A percentile compares a stretch with the other conserved stretches of the same genome.
These are phyloP conservation scores for Pseudocercospora fuligena DNA, from an alignment of 2,329 filamentous ascomycete species.

Conservation along the genomic window DNA sequence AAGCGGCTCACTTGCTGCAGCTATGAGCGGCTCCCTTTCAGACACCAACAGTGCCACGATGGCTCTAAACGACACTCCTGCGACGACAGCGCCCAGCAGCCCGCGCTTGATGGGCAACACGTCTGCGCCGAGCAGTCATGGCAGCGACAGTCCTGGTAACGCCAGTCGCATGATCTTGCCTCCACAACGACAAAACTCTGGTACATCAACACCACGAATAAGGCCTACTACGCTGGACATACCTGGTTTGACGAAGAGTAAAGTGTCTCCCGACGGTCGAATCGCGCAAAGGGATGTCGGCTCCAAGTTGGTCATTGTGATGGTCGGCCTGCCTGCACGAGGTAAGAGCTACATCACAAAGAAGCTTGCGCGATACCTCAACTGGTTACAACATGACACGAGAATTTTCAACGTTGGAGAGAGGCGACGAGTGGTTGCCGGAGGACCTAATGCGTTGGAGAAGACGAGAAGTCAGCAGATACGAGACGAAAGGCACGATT, in stretches of 20 bases:
- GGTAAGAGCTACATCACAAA: slow-evolving; percentile 99
- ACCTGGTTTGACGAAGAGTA: slow-evolving; percentile 91
- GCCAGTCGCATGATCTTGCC: slow-evolving; percentile 62
- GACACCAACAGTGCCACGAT: slow-evolving; percentile 34
- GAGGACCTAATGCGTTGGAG: slow-evolving; percentile 49
- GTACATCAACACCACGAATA: slow-evolving; percentile 75
- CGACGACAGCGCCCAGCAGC: slow-evolving; percentile 65
- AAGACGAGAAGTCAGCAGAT: slow-evolving; percentile 35
- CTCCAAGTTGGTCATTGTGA: slow-evolving; percentile 94
- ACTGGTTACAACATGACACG: slow-evolving; percentile 96
- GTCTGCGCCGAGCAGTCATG: slow-evolving; percentile 23
- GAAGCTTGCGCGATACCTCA: slow-evolving; percentile 92
- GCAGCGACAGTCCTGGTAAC: slow-evolving; percentile 32
- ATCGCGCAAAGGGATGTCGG: slow-evolving; percentile 94
- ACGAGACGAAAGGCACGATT: slow-evolving; percentile 23
- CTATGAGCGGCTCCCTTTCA: slow-evolving; percentile 34
- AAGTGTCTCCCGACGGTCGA: slow-evolving; percentile 91
- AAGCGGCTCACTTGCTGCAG: slow-evolving; percentile 33
- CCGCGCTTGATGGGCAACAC: slow-evolving; percentile 29
- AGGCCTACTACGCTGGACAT: slow-evolving; percentile 97
- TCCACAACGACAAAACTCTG: slow-evolving; percentile 68
- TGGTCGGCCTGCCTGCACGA: slow-evolving; percentile 93
- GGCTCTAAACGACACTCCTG: slow-evolving; percentile 66
- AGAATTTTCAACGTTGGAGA: slow-evolving; percentile 98
- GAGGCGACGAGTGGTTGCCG: slow-evolving; percentile 78